These are phyloP conservation scores for Zalerion maritima DNA, from an alignment of 495 filamentous ascomycete genomes.

Conservation along the genomic window DNA sequence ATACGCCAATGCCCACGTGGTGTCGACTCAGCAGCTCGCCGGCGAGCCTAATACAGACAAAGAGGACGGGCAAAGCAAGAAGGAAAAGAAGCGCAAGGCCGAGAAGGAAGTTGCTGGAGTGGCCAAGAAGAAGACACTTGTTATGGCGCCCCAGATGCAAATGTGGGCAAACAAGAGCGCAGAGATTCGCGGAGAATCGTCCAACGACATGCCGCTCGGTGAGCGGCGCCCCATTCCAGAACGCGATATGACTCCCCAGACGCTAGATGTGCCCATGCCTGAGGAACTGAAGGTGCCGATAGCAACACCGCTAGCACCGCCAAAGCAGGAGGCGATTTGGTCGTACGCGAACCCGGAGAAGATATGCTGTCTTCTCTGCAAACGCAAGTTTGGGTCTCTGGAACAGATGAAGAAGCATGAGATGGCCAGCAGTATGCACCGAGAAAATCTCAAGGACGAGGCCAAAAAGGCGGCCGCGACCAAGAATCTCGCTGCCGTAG, in stretches of 20 bases:
- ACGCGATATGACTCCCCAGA: no score
- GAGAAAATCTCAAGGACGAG: conserved; percentile 49
- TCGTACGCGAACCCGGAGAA: conserved; percentile 58
- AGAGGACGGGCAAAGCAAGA: conserved; percentile 27
- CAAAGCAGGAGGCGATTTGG: no score
- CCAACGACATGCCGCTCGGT: no score
- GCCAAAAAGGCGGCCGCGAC: conserved; percentile 42
- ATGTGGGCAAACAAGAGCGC: conserved; percentile 82
- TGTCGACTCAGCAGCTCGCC: conserved; percentile 34
- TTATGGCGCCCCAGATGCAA: conserved; percentile 55
- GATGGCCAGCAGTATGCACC: conserved; percentile 59
- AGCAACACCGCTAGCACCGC: no score
- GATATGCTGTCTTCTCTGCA: conserved; percentile 67
- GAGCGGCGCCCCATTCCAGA: no score
- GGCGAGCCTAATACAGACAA: conserved; percentile 8
- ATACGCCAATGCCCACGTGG: conserved; percentile 51
- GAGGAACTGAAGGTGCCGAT: no score
- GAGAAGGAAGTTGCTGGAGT: conserved; percentile 29
- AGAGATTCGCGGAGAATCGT: conserved; percentile 75
- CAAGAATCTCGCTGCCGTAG: conserved; percentile 41
- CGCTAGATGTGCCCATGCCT: no score
- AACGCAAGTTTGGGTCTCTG: conserved; percentile 53
- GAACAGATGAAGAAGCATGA: conserved; percentile 64
- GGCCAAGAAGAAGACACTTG: conserved; percentile 38
- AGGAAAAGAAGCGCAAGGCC: conserved; percentile 58